Conservation (phyloP, 129 eudicot genomes). For the Smallanthus sonchifolius region DNA sequence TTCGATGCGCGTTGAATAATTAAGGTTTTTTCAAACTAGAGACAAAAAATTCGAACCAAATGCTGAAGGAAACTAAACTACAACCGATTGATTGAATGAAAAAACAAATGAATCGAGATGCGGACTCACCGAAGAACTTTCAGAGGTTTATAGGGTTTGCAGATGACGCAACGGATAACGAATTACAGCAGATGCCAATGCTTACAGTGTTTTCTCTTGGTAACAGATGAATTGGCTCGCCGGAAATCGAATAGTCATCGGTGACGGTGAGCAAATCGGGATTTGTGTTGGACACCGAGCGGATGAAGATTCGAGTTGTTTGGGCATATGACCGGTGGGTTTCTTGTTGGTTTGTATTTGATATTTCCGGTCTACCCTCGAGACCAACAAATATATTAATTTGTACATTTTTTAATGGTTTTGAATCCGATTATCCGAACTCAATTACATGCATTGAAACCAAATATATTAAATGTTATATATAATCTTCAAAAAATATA, state of each 20-base stretch:
- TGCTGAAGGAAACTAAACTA: neutral
- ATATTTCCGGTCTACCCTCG: neutral
- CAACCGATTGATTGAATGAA: neutral
- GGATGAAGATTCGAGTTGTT: slow-evolving; percentile 6
- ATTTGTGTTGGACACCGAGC: neutral
- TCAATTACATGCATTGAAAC: too few species aligned
- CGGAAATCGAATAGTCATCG: neutral
- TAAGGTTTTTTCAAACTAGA: neutral
- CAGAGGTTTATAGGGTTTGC: slow-evolving; percentile 25
- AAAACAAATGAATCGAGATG: neutral
- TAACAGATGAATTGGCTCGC: neutral
- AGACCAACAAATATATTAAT: too few species aligned
- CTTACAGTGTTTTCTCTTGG: neutral
- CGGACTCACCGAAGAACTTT: slow-evolving; percentile 12
- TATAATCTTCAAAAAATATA: too few species aligned
- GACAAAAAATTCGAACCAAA: neutral
- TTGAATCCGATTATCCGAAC: too few species aligned
- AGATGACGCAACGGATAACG: slow-evolving; percentile 6
- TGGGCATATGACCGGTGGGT: slow-evolving; percentile 10
- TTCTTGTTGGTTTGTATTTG: slow-evolving; percentile 5
- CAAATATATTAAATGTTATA: too few species aligned
- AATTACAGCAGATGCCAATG: slow-evolving; percentile 7
- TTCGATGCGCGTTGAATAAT: slow-evolving; percentile 21
- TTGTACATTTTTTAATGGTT: too few species aligned
- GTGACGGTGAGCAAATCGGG: slow-evolving; percentile 1